Percentiles rank a stretch among this genome's conserved stretches.
phyloP scores from a whole-genome alignment of 495 filamentous ascomycete species.

The Hypoxylon cercidicola region DNA sequence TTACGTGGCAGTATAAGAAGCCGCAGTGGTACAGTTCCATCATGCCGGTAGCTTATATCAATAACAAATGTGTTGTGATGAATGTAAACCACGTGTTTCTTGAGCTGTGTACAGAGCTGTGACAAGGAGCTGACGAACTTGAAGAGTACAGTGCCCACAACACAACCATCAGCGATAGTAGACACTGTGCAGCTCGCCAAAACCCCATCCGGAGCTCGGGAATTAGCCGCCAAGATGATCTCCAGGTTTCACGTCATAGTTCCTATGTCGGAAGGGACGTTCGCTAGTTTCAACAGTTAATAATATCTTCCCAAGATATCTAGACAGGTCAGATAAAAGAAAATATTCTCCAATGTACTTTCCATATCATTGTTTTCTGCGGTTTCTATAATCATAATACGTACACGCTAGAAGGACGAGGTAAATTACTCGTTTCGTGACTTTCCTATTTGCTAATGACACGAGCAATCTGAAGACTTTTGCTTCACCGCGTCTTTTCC shows the following conservation, averaged over 20 bases:
- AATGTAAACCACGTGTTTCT: too few relatives aligned
- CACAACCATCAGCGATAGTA: too few relatives aligned
- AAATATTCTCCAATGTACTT: neutral
- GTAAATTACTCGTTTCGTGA: too few relatives aligned
- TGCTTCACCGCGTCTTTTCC: too few relatives aligned
- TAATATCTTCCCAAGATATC: neutral
- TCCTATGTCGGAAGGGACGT: conserved; percentile 20
- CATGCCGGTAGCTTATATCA: too few relatives aligned
- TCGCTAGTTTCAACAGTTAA: conserved; percentile 10
- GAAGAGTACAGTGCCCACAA: too few relatives aligned
- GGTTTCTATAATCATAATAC: neutral
- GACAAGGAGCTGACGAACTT: too few relatives aligned
- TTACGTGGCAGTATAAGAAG: neutral
- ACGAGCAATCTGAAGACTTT: too few relatives aligned
- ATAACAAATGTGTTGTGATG: too few relatives aligned
- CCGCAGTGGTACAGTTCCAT: neutral
- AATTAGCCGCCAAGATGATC: conserved; percentile 24
- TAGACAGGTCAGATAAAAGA: neutral
- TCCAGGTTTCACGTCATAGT: conserved; percentile 24
- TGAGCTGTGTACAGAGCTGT: too few relatives aligned
- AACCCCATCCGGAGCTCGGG: conserved; percentile 1
- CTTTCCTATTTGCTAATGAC: too few relatives aligned
- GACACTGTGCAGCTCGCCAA: neutral
- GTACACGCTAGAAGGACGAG: too few relatives aligned
- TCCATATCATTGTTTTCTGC: neutral